These are phyloP conservation scores for Glebionis coronaria DNA, from an alignment of 129 eudicot species.

Conservation along the genomic window DNA sequence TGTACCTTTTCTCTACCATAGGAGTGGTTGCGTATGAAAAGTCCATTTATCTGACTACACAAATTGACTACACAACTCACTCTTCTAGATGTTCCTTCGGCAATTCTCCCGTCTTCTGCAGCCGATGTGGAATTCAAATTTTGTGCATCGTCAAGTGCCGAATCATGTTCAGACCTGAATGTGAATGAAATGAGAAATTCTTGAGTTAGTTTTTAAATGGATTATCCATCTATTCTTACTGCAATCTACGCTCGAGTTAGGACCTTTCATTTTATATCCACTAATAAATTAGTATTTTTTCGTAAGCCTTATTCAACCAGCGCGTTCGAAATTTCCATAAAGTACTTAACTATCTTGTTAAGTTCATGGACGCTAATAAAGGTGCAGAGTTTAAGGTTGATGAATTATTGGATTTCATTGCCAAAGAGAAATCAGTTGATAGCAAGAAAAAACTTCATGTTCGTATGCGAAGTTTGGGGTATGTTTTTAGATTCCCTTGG, in stretches of 20 bases:
- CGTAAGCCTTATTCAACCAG: slow-evolving; percentile 38
- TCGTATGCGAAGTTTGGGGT: slow-evolving; percentile 79
- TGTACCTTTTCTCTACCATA: no score
- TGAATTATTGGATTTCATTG: slow-evolving; percentile 58
- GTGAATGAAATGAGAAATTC: no score
- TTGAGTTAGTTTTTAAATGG: no score
- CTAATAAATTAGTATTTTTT: slow-evolving; percentile 67
- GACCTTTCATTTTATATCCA: slow-evolving; percentile 71
- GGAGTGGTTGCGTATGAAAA: no score
- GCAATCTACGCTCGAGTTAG: slow-evolving; percentile 79
- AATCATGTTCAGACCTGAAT: no score
- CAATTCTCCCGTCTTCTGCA: no score
- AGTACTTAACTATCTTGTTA: slow-evolving; percentile 44
- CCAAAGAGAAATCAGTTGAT: slow-evolving; percentile 37
- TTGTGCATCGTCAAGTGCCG: no score
- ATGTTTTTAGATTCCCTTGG: slow-evolving; percentile 25
- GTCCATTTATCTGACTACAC: no score
- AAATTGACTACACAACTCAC: no score
- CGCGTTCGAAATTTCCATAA: slow-evolving; percentile 49
- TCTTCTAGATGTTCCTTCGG: no score
- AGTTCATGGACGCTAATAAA: slow-evolving; percentile 33
- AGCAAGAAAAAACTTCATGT: slow-evolving; percentile 55
- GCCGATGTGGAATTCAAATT: no score
- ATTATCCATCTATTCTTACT: no score
- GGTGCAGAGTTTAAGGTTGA: slow-evolving; percentile 40